phyloP scores from a whole-genome alignment of 139 green algal species.

The Chlamydomonas incerta region DNA sequence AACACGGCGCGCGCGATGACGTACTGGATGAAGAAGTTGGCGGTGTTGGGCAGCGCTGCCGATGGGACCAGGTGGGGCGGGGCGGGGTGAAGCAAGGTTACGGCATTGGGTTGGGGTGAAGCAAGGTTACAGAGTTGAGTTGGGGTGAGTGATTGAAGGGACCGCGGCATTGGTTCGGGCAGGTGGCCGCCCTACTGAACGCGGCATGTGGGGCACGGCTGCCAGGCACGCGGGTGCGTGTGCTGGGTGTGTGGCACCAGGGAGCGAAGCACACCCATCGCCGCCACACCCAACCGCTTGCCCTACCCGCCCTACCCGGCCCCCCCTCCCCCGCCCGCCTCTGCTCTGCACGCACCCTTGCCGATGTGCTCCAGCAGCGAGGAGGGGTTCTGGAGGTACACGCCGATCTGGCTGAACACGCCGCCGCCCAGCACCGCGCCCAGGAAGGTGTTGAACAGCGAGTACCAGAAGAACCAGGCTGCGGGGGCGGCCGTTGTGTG shows the following conservation, averaged over 20 bases:
- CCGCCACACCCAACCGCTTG: background rate
- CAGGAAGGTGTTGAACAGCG: conserved; percentile 34
- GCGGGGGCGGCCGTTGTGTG: background rate
- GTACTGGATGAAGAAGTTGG: conserved; percentile 46
- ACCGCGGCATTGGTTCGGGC: too few relatives aligned
- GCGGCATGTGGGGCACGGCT: too few relatives aligned
- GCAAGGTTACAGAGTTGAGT: background rate
- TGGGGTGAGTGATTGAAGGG: too few relatives aligned
- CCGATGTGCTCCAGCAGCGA: background rate
- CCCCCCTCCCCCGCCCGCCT: too few relatives aligned
- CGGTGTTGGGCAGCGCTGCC: conserved; percentile 25
- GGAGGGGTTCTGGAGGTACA: background rate
- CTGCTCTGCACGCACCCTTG: background rate
- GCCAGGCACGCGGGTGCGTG: too few relatives aligned
- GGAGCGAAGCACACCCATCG: too few relatives aligned
- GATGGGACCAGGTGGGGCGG: background rate
- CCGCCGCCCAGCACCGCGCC: conserved; percentile 27
- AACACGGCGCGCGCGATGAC: conserved; percentile 8
- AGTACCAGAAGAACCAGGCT: conserved; percentile 35
- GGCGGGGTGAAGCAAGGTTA: background rate
- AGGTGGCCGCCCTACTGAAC: too few relatives aligned
- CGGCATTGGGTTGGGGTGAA: too few relatives aligned
- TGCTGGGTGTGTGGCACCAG: too few relatives aligned
- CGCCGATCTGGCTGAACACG: conserved; percentile 1
- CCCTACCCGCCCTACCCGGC: background rate